Percentiles rank a stretch among this genome's conserved stretches.
Conservation (phyloP, 1,284 basidiomycete genomes). For the Puccinia triticina region DNA sequence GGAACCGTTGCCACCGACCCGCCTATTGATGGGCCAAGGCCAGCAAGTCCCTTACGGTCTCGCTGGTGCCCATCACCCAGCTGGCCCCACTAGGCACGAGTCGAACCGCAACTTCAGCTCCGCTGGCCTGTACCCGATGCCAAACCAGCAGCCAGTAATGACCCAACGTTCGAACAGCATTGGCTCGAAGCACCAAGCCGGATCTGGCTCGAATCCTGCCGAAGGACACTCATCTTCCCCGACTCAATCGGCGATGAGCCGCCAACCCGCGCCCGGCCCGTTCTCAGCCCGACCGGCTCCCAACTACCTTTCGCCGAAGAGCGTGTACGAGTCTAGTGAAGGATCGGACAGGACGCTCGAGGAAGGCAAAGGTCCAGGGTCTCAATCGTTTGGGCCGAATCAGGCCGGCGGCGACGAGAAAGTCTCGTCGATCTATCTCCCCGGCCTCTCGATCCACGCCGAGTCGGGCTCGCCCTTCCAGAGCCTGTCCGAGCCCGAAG, state of each 20-base stretch:
- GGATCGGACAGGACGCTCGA: background rate
- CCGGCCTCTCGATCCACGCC: constrained; percentile 29
- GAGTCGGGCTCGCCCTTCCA: constrained; percentile 31
- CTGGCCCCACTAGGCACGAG: background rate
- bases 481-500: constrained; percentile 24
- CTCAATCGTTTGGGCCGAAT: background rate
- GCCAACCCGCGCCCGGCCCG: constrained; percentile 24
- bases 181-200: background rate
- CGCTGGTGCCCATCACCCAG: background rate
- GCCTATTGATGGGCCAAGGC: background rate
- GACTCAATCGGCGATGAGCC: background rate
- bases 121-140: background rate
- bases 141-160: constrained; percentile 5
- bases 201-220: background rate
- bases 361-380: background rate
- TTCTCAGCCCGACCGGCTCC: background rate
- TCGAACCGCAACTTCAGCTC: background rate
- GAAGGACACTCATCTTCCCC: constrained; percentile 2
- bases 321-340: background rate
- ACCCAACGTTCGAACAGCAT: background rate
- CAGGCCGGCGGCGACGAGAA: background rate
- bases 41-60: constrained; percentile 5
- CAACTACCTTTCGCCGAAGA: constrained; percentile 4
- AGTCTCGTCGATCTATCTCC: constrained; percentile 6
- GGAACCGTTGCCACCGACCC: constrained; percentile 54